A percentile compares a stretch with the other conserved stretches of the same genome.
phyloP scores from a whole-genome alignment of 352 stramenopile species.

The Phytophthora constricta region DNA sequence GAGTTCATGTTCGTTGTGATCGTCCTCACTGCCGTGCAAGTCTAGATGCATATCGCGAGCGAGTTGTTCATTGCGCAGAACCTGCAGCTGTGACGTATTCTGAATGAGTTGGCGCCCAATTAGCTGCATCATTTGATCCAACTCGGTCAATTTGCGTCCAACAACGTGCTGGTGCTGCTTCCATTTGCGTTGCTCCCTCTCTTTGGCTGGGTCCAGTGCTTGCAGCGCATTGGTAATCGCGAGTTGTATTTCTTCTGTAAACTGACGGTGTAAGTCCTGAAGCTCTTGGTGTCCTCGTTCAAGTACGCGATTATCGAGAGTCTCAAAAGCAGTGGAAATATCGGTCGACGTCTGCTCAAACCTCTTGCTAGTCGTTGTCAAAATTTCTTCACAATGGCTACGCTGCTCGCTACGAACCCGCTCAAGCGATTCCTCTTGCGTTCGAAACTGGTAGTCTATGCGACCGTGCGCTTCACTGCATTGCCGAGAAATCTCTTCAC shows the following conservation, averaged over 20 bases:
- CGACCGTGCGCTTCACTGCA: constrained; percentile 39
- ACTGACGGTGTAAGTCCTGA: constrained; percentile 17
- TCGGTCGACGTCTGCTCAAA: constrained; percentile 13
- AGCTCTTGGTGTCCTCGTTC: constrained; percentile 27
- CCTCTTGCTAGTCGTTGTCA: background rate
- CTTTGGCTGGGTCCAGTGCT: constrained; percentile 23
- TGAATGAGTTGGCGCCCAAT: constrained; percentile 71
- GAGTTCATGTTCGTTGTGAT: constrained; percentile 22
- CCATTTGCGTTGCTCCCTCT: constrained; percentile 25
- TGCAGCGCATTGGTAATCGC: constrained; percentile 24
- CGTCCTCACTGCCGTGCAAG: constrained; percentile 17
- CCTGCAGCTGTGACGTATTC: constrained; percentile 68
- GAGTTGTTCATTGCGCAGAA: constrained; percentile 55
- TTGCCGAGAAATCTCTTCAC: constrained; percentile 30
- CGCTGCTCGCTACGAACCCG: constrained; percentile 23
- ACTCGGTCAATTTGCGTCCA: constrained; percentile 50
- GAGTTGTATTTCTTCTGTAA: constrained; percentile 26
- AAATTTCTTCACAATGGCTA: constrained; percentile 19
- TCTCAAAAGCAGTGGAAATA: constrained; percentile 19
- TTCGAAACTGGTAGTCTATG: constrained; percentile 36
- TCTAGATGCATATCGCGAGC: constrained; percentile 21
- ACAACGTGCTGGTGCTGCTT: constrained; percentile 41
- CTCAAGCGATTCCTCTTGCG: constrained; percentile 35
- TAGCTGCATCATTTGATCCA: constrained; percentile 71
- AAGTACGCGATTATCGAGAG: constrained; percentile 23